These are phyloP conservation scores for Rhododendron simsii DNA, from an alignment of 148 eudicot species.

Conservation along the genomic window DNA sequence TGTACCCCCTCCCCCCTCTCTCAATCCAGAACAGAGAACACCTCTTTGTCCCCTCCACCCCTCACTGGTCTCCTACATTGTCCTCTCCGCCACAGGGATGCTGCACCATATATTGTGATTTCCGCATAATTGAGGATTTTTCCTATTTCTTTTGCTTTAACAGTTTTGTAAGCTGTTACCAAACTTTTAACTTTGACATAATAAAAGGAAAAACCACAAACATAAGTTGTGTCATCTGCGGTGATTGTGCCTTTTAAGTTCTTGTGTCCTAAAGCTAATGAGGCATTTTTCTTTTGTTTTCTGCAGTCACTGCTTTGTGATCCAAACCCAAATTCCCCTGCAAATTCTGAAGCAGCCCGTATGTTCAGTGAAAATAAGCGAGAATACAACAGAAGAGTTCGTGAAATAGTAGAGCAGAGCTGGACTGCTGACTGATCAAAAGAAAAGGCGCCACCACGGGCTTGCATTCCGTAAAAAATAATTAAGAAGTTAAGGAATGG, in stretches of 20 bases:
- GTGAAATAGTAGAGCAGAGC: constrained; percentile 28
- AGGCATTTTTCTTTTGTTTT: not conserved
- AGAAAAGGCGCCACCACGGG: not conserved
- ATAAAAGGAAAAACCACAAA: not conserved
- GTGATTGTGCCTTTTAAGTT: not conserved
- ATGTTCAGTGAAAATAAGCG: constrained; percentile 27
- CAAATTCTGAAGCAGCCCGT: constrained; percentile 27
- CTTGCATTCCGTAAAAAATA: not conserved
- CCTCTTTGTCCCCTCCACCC: not conserved
- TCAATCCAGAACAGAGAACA: not conserved
- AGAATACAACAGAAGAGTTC: constrained; percentile 25
- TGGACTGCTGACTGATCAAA: constrained; percentile 23
- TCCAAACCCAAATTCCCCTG: constrained; percentile 28
- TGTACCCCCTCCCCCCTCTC: not conserved
- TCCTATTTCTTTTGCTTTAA: not conserved
- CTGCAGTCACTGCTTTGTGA: constrained; percentile 26
- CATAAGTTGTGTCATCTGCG: not conserved
- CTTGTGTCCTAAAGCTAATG: not conserved
- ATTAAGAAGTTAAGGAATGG: not conserved
- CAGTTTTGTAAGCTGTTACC: not conserved
- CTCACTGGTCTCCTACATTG: not conserved
- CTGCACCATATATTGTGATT: not conserved
- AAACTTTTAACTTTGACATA: not conserved
- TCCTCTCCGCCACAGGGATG: not conserved
- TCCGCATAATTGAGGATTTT: not conserved